Percentiles rank a stretch among this genome's conserved stretches.
These are phyloP conservation scores for Skeletonema grethae DNA, from an alignment of 108 stramenopile genomes.

Conservation along the genomic window DNA sequence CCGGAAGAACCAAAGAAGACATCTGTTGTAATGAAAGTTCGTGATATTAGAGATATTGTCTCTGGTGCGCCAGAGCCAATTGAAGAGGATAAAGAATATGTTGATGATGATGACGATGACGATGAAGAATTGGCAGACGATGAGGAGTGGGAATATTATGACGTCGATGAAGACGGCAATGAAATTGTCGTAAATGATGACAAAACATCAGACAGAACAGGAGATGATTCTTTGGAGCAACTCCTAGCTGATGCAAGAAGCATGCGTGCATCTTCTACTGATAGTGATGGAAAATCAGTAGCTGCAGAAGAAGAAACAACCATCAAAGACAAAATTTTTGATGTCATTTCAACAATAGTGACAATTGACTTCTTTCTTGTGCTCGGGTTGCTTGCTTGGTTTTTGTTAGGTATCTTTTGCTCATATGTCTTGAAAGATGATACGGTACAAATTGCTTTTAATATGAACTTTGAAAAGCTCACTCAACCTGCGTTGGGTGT, in stretches of 20 bases:
- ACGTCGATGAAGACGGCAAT: constrained; percentile 49
- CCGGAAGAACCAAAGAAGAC: constrained; percentile 36
- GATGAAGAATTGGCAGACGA: constrained; percentile 33
- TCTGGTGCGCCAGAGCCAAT: constrained; percentile 32
- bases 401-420: constrained; percentile 86
- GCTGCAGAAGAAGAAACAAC: constrained; percentile 16
- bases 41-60: constrained; percentile 61
- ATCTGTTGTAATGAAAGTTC: constrained; percentile 58
- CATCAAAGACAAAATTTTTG: constrained; percentile 49
- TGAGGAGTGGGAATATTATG: constrained; percentile 54
- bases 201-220: background rate
- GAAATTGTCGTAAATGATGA: constrained; percentile 16
- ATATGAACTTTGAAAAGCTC: constrained; percentile 60
- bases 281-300: background rate
- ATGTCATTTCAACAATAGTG: constrained; percentile 83
- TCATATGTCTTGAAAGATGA: constrained; percentile 79
- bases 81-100: background rate
- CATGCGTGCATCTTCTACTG: constrained; percentile 53
- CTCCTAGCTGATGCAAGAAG: constrained; percentile 70
- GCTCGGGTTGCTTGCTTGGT: constrained; percentile 84
- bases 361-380: constrained; percentile 93
- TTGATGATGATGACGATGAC: constrained; percentile 13
- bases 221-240: constrained; percentile 64
- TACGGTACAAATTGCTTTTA: constrained; percentile 91
- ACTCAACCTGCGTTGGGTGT: constrained; percentile 78